A percentile compares a stretch with the other conserved stretches of the same genome.
Conservation (phyloP, 1,284 basidiomycete species). For the Bondarzewia mesenterica region DNA sequence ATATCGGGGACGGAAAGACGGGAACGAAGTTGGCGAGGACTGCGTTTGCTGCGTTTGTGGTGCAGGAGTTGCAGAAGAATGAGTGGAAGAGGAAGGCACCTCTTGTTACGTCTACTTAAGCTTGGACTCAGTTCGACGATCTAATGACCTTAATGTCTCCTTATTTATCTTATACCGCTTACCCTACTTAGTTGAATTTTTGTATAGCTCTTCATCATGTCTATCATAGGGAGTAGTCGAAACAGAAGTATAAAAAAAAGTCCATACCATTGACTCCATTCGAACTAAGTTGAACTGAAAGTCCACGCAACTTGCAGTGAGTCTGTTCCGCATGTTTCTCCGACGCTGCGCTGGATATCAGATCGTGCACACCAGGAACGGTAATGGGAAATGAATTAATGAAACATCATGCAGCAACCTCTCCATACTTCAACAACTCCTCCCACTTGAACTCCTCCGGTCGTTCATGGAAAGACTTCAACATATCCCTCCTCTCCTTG, state of each 20-base stretch:
- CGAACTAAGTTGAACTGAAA: too few relatives aligned
- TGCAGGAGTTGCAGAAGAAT: conserved; percentile 44
- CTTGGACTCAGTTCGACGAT: too few relatives aligned
- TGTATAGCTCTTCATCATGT: neutral
- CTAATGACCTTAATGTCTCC: too few relatives aligned
- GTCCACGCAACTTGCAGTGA: too few relatives aligned
- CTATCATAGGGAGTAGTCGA: neutral
- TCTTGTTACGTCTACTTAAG: conserved; percentile 22
- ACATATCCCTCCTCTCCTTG: conserved; percentile 35
- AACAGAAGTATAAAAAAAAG: too few relatives aligned
- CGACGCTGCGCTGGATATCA: too few relatives aligned
- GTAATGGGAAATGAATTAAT: neutral
- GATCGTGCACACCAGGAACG: too few relatives aligned
- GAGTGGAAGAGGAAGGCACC: conserved; percentile 35
- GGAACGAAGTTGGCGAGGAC: conserved; percentile 38
- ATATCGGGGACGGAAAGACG: conserved; percentile 53
- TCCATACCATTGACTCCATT: too few relatives aligned
- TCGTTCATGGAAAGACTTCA: conserved; percentile 65
- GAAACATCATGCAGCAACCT: conserved; percentile 6
- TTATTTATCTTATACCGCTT: too few relatives aligned
- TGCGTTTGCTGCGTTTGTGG: conserved; percentile 51
- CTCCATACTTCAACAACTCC: conserved; percentile 48
- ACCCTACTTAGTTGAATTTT: too few relatives aligned
- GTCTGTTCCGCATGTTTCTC: too few relatives aligned
- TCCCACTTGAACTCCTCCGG: conserved; percentile 72